A percentile compares a stretch with the other conserved stretches of the same genome.
Conservation (phyloP, 257 asterid species). For the Jasminum sambac region DNA sequence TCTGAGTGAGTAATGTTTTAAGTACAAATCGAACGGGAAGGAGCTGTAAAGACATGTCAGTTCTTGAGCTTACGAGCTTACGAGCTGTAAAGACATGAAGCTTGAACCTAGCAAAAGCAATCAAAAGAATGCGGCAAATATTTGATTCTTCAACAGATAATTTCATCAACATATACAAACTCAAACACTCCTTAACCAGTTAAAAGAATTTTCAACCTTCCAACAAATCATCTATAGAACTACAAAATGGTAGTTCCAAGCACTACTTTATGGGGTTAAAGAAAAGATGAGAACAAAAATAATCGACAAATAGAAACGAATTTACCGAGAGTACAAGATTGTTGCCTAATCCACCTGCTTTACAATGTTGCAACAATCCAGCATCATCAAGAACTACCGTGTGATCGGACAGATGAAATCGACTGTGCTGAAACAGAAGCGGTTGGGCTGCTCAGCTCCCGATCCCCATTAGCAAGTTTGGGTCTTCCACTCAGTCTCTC, state of each 20-base stretch:
- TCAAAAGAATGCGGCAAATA: not conserved
- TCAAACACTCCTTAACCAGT: not conserved
- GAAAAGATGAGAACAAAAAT: not conserved
- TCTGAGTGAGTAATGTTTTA: no score
- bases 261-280: not conserved
- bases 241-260: slow-evolving; percentile 4
- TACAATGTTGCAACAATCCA: slow-evolving; percentile 20
- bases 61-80: no score
- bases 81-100: no score
- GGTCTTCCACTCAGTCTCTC: slow-evolving; percentile 92
- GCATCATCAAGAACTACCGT: slow-evolving; percentile 75
- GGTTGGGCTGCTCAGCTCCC: slow-evolving; percentile 92
- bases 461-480: slow-evolving; percentile 74
- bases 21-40: no score
- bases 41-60: no score
- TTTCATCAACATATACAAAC: slow-evolving; percentile 1
- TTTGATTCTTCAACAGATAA: not conserved
- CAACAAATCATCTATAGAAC: not conserved
- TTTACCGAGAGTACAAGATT: not conserved
- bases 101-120: no score
- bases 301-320: not conserved
- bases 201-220: slow-evolving; percentile 1
- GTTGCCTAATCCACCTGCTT: slow-evolving; percentile 14
- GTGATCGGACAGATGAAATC: slow-evolving; percentile 83
- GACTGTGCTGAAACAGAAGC: slow-evolving; percentile 99